Conservation (phyloP, 148 eudicot species). For the Dianthus caryophyllus region DNA sequence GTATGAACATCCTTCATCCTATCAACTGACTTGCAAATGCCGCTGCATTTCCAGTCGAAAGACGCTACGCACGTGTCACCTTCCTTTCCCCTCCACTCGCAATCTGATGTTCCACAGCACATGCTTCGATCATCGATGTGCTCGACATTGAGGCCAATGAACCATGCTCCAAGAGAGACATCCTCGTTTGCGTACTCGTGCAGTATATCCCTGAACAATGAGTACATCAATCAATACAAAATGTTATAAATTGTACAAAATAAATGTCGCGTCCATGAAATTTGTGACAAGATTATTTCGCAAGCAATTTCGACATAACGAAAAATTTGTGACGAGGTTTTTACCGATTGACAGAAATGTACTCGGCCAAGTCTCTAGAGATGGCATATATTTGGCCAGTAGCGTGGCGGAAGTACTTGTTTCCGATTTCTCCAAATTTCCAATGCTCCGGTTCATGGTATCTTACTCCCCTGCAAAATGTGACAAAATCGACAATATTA, state of each 20-base stretch:
- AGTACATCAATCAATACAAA: neutral
- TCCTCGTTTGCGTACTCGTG: constrained; percentile 54
- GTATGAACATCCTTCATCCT: constrained; percentile 39
- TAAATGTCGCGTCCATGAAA: too few species aligned
- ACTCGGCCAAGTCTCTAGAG: constrained; percentile 52
- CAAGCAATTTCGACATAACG: too few species aligned
- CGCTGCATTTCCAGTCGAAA: constrained; percentile 44
- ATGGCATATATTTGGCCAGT: constrained; percentile 62
- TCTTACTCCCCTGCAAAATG: constrained; percentile 42
- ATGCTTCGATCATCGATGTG: constrained; percentile 45
- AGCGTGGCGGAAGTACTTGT: constrained; percentile 56
- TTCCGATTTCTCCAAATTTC: constrained; percentile 61
- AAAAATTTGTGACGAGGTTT: neutral
- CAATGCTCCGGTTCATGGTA: constrained; percentile 62
- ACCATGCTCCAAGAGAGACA: constrained; percentile 54
- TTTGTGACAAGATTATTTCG: too few species aligned
- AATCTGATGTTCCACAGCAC: constrained; percentile 43
- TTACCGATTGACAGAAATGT: constrained; percentile 48
- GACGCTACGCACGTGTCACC: constrained; percentile 41
- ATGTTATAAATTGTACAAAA: too few species aligned
- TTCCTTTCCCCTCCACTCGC: constrained; percentile 35
- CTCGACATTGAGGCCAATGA: constrained; percentile 55
- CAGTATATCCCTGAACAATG: constrained; percentile 34
- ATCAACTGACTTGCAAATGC: constrained; percentile 41
- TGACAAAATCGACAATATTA: too few species aligned